Evolutionary conservation across 495 filamentous ascomycete species (phyloP).

Genomic region (Penicillium tannophilum): DNA sequence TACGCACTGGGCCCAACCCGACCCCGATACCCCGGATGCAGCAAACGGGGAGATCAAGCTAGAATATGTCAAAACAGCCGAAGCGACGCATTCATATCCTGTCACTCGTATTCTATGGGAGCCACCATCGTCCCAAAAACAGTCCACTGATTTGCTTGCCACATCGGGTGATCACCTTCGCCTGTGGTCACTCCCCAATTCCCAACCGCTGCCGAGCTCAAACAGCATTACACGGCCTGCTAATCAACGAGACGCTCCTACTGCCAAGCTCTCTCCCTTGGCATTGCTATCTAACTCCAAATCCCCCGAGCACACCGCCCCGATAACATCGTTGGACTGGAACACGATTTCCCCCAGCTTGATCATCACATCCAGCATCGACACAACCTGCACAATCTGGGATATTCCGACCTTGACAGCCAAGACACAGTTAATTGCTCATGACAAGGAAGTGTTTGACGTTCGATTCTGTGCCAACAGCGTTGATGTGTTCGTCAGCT

Average conservation of each 20-base stretch:
- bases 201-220: conserved; percentile 48
- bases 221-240: conserved; percentile 76
- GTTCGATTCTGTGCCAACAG: conserved; percentile 96
- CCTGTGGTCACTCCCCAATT: conserved; percentile 83
- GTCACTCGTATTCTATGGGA: conserved; percentile 98
- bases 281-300: conserved; percentile 96
- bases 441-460: conserved; percentile 99
- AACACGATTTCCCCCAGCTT: conserved; percentile 93
- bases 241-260: conserved; percentile 62
- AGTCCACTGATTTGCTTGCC: conserved; percentile 92
- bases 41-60: conserved; percentile 72
- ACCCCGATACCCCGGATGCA: conserved; percentile 63
- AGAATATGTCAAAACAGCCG: conserved; percentile 92
- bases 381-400: conserved; percentile 99
- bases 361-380: conserved; percentile 98
- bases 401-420: conserved; percentile 97
- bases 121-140: conserved; percentile 93
- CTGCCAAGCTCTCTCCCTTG: conserved; percentile 88
- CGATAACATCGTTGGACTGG: conserved; percentile 96
- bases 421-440: conserved; percentile 97
- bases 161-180: conserved; percentile 96
- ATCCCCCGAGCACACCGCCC: conserved; percentile 95
- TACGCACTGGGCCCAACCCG: conserved; percentile 70
- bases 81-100: conserved; percentile 97
- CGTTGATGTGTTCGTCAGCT: conserved; percentile 96